Percentiles rank a stretch among this genome's conserved stretches.
Evolutionary conservation across 1,139 yeast species (phyloP).

Genomic region (Kodamaea sp.): DNA sequence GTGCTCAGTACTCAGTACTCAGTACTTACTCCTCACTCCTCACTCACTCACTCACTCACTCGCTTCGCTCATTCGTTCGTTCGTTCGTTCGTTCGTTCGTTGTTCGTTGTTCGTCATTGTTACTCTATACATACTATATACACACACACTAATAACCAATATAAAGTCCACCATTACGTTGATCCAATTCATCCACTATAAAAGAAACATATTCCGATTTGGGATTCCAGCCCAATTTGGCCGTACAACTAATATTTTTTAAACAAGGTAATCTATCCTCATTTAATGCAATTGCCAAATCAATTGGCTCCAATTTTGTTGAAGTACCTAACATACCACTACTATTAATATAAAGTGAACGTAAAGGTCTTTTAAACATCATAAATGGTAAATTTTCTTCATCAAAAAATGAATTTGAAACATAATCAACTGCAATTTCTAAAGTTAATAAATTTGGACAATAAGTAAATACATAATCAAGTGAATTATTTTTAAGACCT

Average conservation of each 20-base stretch:
- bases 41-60: no score
- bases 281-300: constrained; percentile 76
- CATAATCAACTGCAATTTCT: constrained; percentile 77
- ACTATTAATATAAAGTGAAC: constrained; percentile 67
- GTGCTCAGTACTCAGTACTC: no score
- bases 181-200: constrained; percentile 38
- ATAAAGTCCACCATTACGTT: constrained; percentile 42
- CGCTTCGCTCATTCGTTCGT: no score
- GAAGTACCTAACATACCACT: constrained; percentile 88
- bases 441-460: constrained; percentile 69
- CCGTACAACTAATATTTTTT: constrained; percentile 61
- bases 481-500: constrained; percentile 59
- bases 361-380: constrained; percentile 52
- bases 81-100: no score
- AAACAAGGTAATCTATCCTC: constrained; percentile 74
- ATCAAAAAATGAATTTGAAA: constrained; percentile 61
- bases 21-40: no score
- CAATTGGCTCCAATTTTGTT: constrained; percentile 80
- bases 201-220: constrained; percentile 59
- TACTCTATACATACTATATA: no score
- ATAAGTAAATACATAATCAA: constrained; percentile 67
- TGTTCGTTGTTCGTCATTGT: no score
- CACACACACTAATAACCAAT: constrained; percentile 32
- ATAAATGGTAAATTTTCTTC: constrained; percentile 50
- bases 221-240: constrained; percentile 86